phyloP scores from a whole-genome alignment of 306 rosid species.

The Sphenostylis stenocarpa region DNA sequence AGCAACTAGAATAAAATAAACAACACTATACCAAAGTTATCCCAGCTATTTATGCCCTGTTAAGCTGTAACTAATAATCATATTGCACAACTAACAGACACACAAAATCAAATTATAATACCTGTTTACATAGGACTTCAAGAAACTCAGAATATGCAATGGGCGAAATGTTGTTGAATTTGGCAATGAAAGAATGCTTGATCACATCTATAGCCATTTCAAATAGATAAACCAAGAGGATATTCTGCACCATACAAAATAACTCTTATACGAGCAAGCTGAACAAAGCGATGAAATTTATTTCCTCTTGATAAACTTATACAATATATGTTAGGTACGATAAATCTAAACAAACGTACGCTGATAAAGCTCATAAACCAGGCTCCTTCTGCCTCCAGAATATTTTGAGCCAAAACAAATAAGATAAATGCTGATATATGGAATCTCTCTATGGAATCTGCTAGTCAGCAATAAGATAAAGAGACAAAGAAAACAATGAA shows the following conservation, averaged over 20 bases:
- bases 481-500: background rate
- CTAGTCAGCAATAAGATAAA: conserved; percentile 31
- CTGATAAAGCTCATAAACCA: conserved; percentile 84
- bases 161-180: conserved; percentile 88
- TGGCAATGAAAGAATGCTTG: conserved; percentile 94
- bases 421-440: conserved; percentile 89
- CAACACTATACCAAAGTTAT: background rate
- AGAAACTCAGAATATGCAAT: conserved; percentile 88
- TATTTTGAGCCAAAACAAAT: conserved; percentile 95
- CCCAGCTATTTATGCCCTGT: background rate
- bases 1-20: background rate
- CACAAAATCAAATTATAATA: conserved; percentile 36
- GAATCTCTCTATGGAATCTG: conserved; percentile 99
- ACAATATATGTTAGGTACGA: background rate
- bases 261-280: conserved; percentile 28
- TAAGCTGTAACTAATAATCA: conserved; percentile 19
- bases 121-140: conserved; percentile 96
- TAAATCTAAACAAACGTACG: conserved; percentile 52
- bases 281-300: conserved; percentile 18
- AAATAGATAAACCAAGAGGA: conserved; percentile 71
- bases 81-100: background rate
- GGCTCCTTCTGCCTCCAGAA: conserved; percentile 98
- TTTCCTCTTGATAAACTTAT: background rate
- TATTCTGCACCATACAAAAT: conserved; percentile 61
- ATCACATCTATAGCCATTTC: conserved; percentile 88